phyloP scores from a whole-genome alignment of 352 stramenopile species.

The Globisporangium echinulatum region DNA sequence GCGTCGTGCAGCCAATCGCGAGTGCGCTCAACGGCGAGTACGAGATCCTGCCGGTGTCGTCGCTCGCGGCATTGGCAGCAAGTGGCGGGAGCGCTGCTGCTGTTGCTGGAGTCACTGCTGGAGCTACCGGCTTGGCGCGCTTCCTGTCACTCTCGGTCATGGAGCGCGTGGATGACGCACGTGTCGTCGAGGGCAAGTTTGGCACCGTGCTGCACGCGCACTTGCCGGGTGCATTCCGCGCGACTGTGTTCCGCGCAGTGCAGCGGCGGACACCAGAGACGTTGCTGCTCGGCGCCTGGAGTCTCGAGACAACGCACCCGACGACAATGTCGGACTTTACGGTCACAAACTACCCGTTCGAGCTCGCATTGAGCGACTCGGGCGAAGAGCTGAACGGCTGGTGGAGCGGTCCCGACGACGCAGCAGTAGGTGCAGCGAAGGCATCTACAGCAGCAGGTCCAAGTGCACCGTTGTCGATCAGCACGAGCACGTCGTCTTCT shows the following conservation, averaged over 20 bases:
- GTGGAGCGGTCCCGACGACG: slow-evolving; percentile 57
- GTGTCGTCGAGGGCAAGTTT: slow-evolving; percentile 65
- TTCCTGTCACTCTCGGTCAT: slow-evolving; percentile 63
- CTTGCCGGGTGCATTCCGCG: slow-evolving; percentile 49
- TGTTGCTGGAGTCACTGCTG: too few species aligned
- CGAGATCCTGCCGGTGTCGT: slow-evolving; percentile 30
- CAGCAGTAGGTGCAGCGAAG: slow-evolving; percentile 21
- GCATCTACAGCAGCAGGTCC: slow-evolving; percentile 3
- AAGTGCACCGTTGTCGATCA: not conserved
- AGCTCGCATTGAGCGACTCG: slow-evolving; percentile 45
- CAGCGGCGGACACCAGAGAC: slow-evolving; percentile 19
- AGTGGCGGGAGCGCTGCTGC: too few species aligned
- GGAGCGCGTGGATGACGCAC: slow-evolving; percentile 35
- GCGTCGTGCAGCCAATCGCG: slow-evolving; percentile 55
- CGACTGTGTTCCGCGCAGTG: slow-evolving; percentile 34
- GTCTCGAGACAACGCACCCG: slow-evolving; percentile 31
- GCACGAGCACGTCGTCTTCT: not conserved
- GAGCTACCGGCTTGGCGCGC: slow-evolving; percentile 3
- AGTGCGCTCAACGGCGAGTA: slow-evolving; percentile 74
- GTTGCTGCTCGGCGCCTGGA: slow-evolving; percentile 64
- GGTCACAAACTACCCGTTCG: slow-evolving; percentile 59
- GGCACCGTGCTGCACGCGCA: slow-evolving; percentile 63
- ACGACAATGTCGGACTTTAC: slow-evolving; percentile 59
- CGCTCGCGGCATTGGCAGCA: too few species aligned
- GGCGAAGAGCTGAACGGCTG: slow-evolving; percentile 61